These are phyloP conservation scores for Macrolepiota dolichaula DNA, from an alignment of 768 basidiomycete genomes.

Conservation along the genomic window DNA sequence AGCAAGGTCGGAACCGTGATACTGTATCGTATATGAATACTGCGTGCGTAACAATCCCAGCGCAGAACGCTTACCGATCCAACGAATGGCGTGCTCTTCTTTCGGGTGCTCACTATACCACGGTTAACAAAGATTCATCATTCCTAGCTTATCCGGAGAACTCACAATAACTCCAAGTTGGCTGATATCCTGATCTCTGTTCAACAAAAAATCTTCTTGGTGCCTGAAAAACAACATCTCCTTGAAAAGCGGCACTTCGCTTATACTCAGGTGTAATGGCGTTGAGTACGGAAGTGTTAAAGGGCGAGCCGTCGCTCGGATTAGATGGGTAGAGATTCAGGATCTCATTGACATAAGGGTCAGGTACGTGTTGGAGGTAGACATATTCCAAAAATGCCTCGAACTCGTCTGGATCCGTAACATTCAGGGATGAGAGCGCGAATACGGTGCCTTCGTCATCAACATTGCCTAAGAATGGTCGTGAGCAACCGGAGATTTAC, in stretches of 20 bases:
- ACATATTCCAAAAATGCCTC: slow-evolving; percentile 17
- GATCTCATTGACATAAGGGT: slow-evolving; percentile 15
- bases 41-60: background rate
- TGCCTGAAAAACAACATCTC: slow-evolving; percentile 48
- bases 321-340: slow-evolving; percentile 33
- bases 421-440: slow-evolving; percentile 37
- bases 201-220: slow-evolving; percentile 49
- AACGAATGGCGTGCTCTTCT: slow-evolving; percentile 34
- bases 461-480: slow-evolving; percentile 33
- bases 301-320: slow-evolving; percentile 44
- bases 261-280: slow-evolving; percentile 46
- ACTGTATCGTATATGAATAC: slow-evolving; percentile 20
- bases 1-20: slow-evolving; percentile 38
- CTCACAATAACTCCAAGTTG: slow-evolving; percentile 42
- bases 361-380: slow-evolving; percentile 20
- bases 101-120: slow-evolving; percentile 36
- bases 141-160: background rate
- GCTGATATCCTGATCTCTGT: slow-evolving; percentile 33
- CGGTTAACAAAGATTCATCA: background rate
- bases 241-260: slow-evolving; percentile 45
- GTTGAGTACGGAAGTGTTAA: slow-evolving; percentile 39
- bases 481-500: background rate
- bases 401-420: slow-evolving; percentile 28
- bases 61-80: slow-evolving; percentile 34
- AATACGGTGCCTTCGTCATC: slow-evolving; percentile 60